phyloP scores from a whole-genome alignment of 768 basidiomycete genomes.

The Chalciporus sphaerocephalus region DNA sequence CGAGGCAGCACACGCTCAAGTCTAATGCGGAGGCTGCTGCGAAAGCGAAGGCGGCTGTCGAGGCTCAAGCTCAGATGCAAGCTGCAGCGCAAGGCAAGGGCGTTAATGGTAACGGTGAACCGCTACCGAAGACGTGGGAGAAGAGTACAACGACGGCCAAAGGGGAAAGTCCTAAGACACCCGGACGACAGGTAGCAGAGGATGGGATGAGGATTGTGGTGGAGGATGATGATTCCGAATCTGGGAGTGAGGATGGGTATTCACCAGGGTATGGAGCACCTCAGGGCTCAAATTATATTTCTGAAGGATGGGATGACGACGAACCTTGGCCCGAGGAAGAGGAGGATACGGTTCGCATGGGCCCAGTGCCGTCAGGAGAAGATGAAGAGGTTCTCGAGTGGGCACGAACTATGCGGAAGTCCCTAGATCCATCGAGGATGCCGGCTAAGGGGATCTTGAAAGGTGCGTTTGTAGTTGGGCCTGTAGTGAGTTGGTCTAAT shows the following conservation, averaged over 20 bases:
- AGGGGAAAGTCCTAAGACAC: conserved; percentile 39
- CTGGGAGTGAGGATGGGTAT: conserved; percentile 52
- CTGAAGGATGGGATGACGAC: conserved; percentile 73
- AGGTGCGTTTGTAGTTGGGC: conserved; percentile 30
- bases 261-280: conserved; percentile 32
- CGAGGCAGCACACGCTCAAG: conserved; percentile 87
- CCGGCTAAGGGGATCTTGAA: conserved; percentile 89
- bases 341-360: conserved; percentile 67
- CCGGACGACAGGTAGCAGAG: conserved; percentile 48
- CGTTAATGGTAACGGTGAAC: conserved; percentile 29
- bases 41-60: conserved; percentile 34
- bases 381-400: conserved; percentile 68
- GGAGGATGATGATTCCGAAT: conserved; percentile 71
- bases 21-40: conserved; percentile 57
- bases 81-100: conserved; percentile 21
- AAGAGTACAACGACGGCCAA: conserved; percentile 68
- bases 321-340: conserved; percentile 72
- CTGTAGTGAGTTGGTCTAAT: conserved; percentile 8
- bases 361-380: conserved; percentile 25
- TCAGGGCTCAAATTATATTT: conserved; percentile 39
- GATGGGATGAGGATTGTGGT: conserved; percentile 62
- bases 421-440: conserved; percentile 57
- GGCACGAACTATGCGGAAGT: conserved; percentile 70
- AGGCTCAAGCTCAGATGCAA: conserved; percentile 23
- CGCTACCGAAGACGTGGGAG: conserved; percentile 70